phyloP scores from a whole-genome alignment of 768 basidiomycete species.

The Rhizopogon salebrosus region DNA sequence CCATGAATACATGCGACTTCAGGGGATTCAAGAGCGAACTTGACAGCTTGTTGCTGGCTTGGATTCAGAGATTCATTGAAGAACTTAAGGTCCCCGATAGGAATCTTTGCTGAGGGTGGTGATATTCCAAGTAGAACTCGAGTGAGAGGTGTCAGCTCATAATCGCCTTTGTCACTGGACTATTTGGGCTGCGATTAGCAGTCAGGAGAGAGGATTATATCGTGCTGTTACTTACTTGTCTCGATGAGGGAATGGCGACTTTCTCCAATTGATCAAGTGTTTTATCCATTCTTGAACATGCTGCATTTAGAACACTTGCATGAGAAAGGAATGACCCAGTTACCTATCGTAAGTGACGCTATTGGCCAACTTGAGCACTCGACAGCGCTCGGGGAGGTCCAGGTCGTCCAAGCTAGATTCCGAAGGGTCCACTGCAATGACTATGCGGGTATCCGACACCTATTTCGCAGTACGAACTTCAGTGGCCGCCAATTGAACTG shows the following conservation, averaged over 20 bases:
- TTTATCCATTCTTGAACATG: conserved; percentile 70
- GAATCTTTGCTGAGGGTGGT: conserved; percentile 35
- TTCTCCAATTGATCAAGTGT: conserved; percentile 66
- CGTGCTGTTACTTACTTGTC: conserved; percentile 12
- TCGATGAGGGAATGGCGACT: conserved; percentile 23
- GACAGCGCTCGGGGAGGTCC: conserved; percentile 80
- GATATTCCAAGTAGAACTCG: conserved; percentile 70
- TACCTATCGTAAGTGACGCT: conserved; percentile 75
- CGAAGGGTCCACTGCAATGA: conserved; percentile 69
- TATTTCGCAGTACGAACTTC: conserved; percentile 19
- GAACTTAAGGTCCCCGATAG: conserved; percentile 46
- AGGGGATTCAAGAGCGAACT: conserved; percentile 72
- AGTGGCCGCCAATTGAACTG: background rate
- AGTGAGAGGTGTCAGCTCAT: conserved; percentile 46
- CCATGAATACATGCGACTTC: conserved; percentile 94
- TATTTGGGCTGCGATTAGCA: conserved; percentile 7
- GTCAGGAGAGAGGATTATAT: background rate
- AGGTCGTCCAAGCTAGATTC: conserved; percentile 59
- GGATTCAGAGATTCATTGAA: conserved; percentile 75
- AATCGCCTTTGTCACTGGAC: conserved; percentile 37
- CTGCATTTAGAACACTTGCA: background rate
- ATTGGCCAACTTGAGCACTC: conserved; percentile 86
- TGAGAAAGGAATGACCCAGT: background rate
- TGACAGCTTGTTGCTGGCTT: conserved; percentile 81
- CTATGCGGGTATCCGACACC: conserved; percentile 79